A percentile compares a stretch with the other conserved stretches of the same genome.
phyloP scores from a whole-genome alignment of 352 stramenopile genomes.

The Saprolegnia diclina region DNA sequence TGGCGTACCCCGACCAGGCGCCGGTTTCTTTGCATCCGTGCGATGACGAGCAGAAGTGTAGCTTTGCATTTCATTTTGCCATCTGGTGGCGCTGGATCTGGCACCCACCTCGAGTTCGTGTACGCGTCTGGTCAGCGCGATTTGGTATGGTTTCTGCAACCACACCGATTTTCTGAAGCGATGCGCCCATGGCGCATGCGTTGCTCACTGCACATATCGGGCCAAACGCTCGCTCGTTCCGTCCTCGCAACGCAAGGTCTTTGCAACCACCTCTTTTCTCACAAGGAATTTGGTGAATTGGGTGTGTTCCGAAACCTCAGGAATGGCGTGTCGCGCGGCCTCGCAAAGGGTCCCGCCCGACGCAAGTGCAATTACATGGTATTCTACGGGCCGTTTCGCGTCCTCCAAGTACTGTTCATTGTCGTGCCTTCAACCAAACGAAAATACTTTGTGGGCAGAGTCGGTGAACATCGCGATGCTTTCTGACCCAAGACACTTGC shows the following conservation, averaged over 20 bases:
- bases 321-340: not conserved
- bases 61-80: not conserved
- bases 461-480: no score
- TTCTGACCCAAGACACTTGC: not conserved
- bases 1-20: not conserved
- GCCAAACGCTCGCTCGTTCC: not conserved
- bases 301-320: not conserved
- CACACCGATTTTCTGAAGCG: not conserved
- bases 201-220: not conserved
- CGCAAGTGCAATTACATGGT: no score
- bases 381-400: no score
- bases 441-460: no score
- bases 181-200: not conserved
- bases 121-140: not conserved
- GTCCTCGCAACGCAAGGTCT: not conserved
- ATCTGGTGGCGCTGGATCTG: not conserved
- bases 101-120: no score
- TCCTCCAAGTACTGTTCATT: no score
- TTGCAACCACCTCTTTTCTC: not conserved
- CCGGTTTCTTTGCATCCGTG: not conserved
- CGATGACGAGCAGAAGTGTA: not conserved
- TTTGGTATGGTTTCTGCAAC: not conserved
- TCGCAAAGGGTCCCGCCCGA: not conserved
- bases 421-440: no score
- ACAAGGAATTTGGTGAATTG: not conserved